Evolutionary conservation across 495 filamentous ascomycete species (phyloP).

Genomic region (Lophiostoma macrostomum): DNA sequence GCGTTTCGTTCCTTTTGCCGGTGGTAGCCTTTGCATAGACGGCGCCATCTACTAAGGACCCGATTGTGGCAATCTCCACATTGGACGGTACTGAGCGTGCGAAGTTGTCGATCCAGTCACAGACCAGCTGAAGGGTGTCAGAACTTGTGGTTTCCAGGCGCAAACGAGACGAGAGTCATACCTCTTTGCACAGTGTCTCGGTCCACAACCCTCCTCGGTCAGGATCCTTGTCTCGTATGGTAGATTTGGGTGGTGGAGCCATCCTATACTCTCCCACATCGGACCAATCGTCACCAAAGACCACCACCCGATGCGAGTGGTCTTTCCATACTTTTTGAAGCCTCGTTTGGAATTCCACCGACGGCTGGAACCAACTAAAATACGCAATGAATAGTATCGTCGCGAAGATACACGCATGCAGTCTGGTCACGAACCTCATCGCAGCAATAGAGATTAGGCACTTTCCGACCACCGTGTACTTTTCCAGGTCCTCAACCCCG

Average conservation of each 20-base stretch:
- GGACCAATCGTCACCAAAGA: conserved; percentile 33
- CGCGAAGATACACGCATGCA: conserved; percentile 7
- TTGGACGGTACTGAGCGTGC: conserved; percentile 18
- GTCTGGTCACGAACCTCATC: conserved; percentile 24
- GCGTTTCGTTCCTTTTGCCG: conserved; percentile 1
- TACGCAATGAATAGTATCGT: conserved; percentile 11
- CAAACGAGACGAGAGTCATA: not conserved
- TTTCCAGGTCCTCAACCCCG: no score
- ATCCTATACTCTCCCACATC: conserved; percentile 27
- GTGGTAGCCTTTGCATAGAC: conserved; percentile 27
- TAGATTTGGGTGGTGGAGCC: conserved; percentile 22
- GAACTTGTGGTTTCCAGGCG: not conserved
- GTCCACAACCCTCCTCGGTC: conserved; percentile 26
- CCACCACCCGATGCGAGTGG: conserved; percentile 22
- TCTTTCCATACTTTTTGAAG: conserved; percentile 26
- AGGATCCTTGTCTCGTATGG: conserved; percentile 16
- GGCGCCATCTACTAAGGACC: conserved; percentile 20
- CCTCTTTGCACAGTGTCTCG: conserved; percentile 26
- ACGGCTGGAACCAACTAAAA: conserved; percentile 18
- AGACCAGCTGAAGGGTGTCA: conserved; percentile 16
- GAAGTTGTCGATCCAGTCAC: conserved; percentile 29
- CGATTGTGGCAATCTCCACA: conserved; percentile 4
- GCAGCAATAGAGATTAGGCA: not conserved
- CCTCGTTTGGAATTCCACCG: conserved; percentile 17
- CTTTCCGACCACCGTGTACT: no score